Evolutionary conservation across 345 rosid species (phyloP).

Genomic region (Camelina neglecta): DNA sequence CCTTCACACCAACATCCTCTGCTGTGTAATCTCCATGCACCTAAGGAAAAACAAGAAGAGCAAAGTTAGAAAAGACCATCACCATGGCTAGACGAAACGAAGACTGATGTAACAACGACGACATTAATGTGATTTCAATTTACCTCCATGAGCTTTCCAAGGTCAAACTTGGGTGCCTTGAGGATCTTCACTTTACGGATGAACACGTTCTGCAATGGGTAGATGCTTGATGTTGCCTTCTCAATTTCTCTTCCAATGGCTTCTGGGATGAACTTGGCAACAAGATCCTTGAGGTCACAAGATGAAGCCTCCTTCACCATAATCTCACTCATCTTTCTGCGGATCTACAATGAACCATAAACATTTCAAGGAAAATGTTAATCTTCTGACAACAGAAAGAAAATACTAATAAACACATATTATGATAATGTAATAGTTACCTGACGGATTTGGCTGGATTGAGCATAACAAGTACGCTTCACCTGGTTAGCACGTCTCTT

Average conservation of each 20-base stretch:
- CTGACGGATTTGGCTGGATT: constrained; percentile 90
- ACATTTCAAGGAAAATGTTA: background rate
- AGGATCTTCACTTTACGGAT: constrained; percentile 90
- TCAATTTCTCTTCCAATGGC: constrained; percentile 85
- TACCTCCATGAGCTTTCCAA: constrained; percentile 95
- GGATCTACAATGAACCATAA: constrained; percentile 55
- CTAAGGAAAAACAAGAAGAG: background rate
- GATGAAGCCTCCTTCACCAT: constrained; percentile 81
- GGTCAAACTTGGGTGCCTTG: constrained; percentile 95
- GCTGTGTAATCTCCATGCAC: constrained; percentile 45
- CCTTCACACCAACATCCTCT: constrained; percentile 48
- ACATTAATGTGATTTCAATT: background rate
- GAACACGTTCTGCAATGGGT: constrained; percentile 86
- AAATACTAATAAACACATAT: background rate
- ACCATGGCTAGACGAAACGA: background rate
- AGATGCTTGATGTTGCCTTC: constrained; percentile 75
- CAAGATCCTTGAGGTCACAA: constrained; percentile 84
- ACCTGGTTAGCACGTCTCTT: constrained; percentile 92
- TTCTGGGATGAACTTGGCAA: constrained; percentile 79
- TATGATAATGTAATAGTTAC: background rate
- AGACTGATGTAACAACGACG: background rate
- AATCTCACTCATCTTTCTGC: constrained; percentile 87
- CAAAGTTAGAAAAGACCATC: background rate
- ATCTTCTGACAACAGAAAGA: background rate
- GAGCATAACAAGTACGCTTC: constrained; percentile 94